Conservation (phyloP, 169 alveolate species). For the Plasmodium yoelii region DNA sequence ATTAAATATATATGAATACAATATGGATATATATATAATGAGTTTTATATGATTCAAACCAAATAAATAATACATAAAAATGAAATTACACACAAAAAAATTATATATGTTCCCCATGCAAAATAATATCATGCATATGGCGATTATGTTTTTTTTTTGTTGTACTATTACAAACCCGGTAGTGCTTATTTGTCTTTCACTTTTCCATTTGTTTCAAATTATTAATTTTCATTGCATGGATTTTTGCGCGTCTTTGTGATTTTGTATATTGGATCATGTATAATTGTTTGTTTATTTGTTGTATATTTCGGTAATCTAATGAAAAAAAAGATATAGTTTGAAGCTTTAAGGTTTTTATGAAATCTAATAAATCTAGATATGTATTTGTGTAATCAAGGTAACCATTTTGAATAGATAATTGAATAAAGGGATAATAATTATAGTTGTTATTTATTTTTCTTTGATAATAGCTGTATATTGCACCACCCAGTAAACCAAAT, state of each 20-base stretch:
- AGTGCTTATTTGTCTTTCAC: too few species aligned
- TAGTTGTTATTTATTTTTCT: constrained; percentile 47
- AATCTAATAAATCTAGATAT: constrained; percentile 49
- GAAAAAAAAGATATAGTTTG: constrained; percentile 47
- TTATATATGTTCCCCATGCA: too few species aligned
- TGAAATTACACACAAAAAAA: too few species aligned
- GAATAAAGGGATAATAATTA: constrained; percentile 70
- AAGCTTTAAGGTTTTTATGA: constrained; percentile 25
- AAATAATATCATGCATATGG: too few species aligned
- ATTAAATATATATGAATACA: too few species aligned
- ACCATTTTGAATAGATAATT: constrained; percentile 69
- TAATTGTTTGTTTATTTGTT: constrained; percentile 41
- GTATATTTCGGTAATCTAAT: constrained; percentile 22
- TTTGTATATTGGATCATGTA: constrained; percentile 18
- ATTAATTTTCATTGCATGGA: constrained; percentile 25
- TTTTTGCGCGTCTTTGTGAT: constrained; percentile 28
- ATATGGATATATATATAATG: too few species aligned
- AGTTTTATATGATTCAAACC: too few species aligned
- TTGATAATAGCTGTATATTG: constrained; percentile 80
- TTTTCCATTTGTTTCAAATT: constrained; percentile 29
- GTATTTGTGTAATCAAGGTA: constrained; percentile 64
- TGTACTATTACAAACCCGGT: too few species aligned
- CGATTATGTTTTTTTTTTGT: too few species aligned
- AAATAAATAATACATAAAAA: too few species aligned
- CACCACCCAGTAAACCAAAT: constrained; percentile 84